Evolutionary conservation across 208 protist genomes (phyloP), one percentile per base, ranked within the genome.

Genomic region (Leishmania lainsoni): DNA sequence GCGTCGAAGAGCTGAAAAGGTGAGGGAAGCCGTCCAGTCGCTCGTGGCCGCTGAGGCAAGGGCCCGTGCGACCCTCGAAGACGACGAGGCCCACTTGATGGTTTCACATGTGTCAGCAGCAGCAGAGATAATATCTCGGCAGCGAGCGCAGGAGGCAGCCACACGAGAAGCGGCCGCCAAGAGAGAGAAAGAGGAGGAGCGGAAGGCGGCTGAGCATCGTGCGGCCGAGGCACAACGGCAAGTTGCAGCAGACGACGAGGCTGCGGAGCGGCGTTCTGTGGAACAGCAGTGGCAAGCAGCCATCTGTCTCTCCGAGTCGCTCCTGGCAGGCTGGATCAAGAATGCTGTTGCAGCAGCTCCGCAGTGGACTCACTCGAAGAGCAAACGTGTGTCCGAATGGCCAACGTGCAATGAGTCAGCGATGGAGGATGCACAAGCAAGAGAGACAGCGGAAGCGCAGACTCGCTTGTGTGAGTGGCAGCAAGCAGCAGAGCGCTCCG

Each of bases 281-380:
- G 51, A 76, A 9, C 48, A 61, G 5, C 72, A 76, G 72, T 76
- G 72, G 51, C 51, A 54, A 32, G 51, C 51, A 42, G 72, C 48
- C 45, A 4, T 76, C 29, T 32, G 72, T 54, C 51, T 42, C 51
- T 58, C 32, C 51, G 32, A 76, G 51, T 54, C 72, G 32, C 72
- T 76, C 16, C 72, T 76, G 17, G 12, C 22, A 16, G 52, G 26
- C 4, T 59, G 51, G 51, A 39, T 76, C 14, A 58, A 16, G 51
- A 29, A 76, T 61, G 16, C 72, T 61, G 49, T 45, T n/a, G 52
- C 72, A 26, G 51, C 72, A 20, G 32, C 51, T 39, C 14, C 51
- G 29, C 51, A 22, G 17, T n/a, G 17, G 52, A 20, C 51, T 32
- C 17, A 14, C n/a, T 61, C 72, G 51, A 58, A 20, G 1, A 32